Evolutionary conservation across 2,329 filamentous ascomycete species (phyloP).

Genomic region (Thermoascus crustaceus): DNA sequence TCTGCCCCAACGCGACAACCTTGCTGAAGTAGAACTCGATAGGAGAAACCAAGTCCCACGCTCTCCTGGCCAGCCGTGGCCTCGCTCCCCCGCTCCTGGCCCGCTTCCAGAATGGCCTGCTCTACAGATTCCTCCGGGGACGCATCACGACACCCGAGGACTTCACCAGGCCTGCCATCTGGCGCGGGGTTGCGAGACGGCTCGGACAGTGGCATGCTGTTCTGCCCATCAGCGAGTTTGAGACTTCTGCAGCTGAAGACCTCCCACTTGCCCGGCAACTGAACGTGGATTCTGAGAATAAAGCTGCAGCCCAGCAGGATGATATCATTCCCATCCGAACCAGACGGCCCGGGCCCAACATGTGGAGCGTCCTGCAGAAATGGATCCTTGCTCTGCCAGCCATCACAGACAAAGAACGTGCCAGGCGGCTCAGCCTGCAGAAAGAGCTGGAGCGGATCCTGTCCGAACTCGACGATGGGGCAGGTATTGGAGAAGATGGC

Average conservation of each 20-base stretch:
- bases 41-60: constrained; percentile 64
- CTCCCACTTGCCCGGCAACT: constrained; percentile 14
- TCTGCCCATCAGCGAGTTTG: constrained; percentile 48
- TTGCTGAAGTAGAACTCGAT: constrained; percentile 26
- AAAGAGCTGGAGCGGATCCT: constrained; percentile 65
- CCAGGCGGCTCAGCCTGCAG: constrained; percentile 62
- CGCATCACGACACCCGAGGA: constrained; percentile 72
- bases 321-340: constrained; percentile 43
- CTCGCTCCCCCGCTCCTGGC: constrained; percentile 83
- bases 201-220: constrained; percentile 89
- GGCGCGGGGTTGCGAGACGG: constrained; percentile 71
- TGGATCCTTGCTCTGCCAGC: constrained; percentile 84
- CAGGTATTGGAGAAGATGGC: constrained; percentile 66
- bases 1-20: constrained; percentile 26
- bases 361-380: constrained; percentile 94
- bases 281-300: constrained; percentile 13
- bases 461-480: constrained; percentile 62
- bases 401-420: constrained; percentile 58
- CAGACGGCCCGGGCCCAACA: constrained; percentile 68
- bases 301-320: constrained; percentile 15
- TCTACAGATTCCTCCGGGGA: constrained; percentile 85
- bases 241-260: constrained; percentile 12
- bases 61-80: constrained; percentile 71
- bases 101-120: constrained; percentile 89
- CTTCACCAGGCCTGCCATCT: constrained; percentile 65